Evolutionary conservation across 2,329 filamentous ascomycete species (phyloP).

Genomic region (Amauroascus niger): DNA sequence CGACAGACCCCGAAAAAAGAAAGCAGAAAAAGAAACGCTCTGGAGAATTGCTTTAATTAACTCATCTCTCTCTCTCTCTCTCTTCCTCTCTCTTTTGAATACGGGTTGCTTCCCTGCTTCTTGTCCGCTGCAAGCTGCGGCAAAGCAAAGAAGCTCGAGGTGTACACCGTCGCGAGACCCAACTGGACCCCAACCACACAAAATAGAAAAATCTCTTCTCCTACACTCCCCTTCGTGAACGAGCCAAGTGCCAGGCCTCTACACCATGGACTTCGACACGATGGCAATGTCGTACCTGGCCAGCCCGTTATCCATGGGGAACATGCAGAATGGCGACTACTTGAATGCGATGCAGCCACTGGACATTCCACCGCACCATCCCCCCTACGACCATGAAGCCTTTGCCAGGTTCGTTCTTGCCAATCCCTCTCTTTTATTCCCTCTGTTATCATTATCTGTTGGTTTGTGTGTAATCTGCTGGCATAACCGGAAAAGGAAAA

Average conservation of each 20-base stretch:
- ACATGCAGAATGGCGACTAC: constrained; percentile 41
- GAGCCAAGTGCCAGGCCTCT: too few relatives aligned
- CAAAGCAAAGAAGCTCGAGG: too few relatives aligned
- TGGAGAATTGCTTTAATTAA: not conserved
- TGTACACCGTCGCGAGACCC: not conserved
- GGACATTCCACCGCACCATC: constrained; percentile 49
- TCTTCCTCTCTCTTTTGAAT: not conserved
- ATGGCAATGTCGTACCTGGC: constrained; percentile 55
- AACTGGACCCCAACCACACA: not conserved
- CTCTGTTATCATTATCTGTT: not conserved
- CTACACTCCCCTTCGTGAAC: too few relatives aligned
- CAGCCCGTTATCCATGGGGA: constrained; percentile 47
- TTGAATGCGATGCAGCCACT: constrained; percentile 43
- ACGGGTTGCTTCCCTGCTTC: not conserved
- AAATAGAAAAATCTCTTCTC: constrained; percentile 6
- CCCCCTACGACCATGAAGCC: constrained; percentile 51
- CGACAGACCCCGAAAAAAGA: too few relatives aligned
- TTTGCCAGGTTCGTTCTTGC: constrained; percentile 48
- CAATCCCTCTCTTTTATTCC: not conserved
- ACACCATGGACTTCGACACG: constrained; percentile 48
- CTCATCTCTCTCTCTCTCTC: not conserved
- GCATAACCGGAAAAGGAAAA: too few relatives aligned
- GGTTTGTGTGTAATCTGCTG: too few relatives aligned
- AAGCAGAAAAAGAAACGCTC: too few relatives aligned
- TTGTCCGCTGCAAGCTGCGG: not conserved